Evolutionary conservation across 306 rosid genomes (phyloP), one percentile per base, ranked within the genome.

Genomic region (Rosa rugosa): DNA sequence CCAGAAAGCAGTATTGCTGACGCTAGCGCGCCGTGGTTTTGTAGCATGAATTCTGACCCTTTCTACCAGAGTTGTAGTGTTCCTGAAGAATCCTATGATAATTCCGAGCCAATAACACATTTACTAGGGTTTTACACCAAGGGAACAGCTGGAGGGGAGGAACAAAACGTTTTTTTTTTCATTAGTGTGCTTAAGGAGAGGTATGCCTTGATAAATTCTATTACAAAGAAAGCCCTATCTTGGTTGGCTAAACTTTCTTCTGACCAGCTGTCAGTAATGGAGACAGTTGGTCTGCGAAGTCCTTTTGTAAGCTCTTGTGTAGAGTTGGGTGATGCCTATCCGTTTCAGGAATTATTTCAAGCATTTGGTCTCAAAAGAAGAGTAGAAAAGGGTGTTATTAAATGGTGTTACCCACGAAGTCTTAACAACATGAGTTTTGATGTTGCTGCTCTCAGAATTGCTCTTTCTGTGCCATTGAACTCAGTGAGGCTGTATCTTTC

Each of bases 21-120:
- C 83, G 84, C 88, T 51, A 80, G 84, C 76, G 85, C 87, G 71
- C 96, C 89, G 17, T 95, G 99, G 98, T 95, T 95, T 87, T 95
- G 99, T 88, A 91, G 98, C 76, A 92, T 95, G 99, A 88, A 92
- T 72, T 69, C 85, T 51, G 94, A 95, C 73, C 90, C 91, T 79
- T 75, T 71, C 6, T 88, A 86, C 83, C 96, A 89, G 83, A 88
- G 86, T 80, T 95, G 99, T 84, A 87, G 78, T 60, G 87, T 85
- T 75, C 89, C 92, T 0, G 97, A 95, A 84, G 97, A 92, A 82
- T 49, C 82, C 57, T 85, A 86, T 81, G 92, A 85, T 77, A 82
- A 77, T 66, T 67, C 82, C 75, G 77, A 80, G 60, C 80, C 88
- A 85, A 85, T 92, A 82, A 92, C 89, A 44, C 56, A 86, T 77